Evolutionary conservation across 1,139 yeast genomes (phyloP), one percentile per base, ranked within the genome.

Genomic region (Candida anutae): DNA sequence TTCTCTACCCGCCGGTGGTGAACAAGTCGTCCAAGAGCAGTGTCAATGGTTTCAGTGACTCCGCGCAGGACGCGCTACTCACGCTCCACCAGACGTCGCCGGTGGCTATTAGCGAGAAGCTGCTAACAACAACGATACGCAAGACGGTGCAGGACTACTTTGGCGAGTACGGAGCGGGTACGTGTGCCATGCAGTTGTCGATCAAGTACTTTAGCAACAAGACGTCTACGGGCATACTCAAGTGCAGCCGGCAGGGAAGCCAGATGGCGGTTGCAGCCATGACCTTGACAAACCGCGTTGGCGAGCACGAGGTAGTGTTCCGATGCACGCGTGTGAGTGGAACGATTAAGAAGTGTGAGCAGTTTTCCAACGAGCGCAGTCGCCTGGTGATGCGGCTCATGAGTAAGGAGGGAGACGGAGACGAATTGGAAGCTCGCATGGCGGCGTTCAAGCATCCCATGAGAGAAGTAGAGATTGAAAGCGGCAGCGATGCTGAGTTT

Each of bases 341-440:
- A 0, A 87, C 97, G 0, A 87, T 90, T 25, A 80, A 78, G 48
- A 85, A 85, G 47, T 71, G 94, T 44, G 94, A 87, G 48, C 69
- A 76, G 40, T 73, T 62, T 35, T 79, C 81, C 0, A 69, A 77
- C 36, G 42, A 61, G 41, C 51, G 69, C 36, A 67, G 63, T 31
- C 45, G 50, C 24, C 51, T 53, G 23, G 40, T 70, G 21, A 55
- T 70, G 53, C 38, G 88, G 15, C 15, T 38, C 13, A 28, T 42
- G 14, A 38, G 38, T 6, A 37, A 36, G 15, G 37, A 32, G 5
- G 41, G 37, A 15, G 39, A 34, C 15, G 10, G 19, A n/a, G n/a
- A n/a, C n/a, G n/a, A n/a, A n/a, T n/a, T n/a, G n/a, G n/a, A n/a
- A n/a, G n/a, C n/a, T n/a, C n/a, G n/a, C n/a, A n/a, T n/a, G n/a